Base-by-base conservation (phyloP, 169 alveolate genomes). In the Plasmodium ovale region DNA sequence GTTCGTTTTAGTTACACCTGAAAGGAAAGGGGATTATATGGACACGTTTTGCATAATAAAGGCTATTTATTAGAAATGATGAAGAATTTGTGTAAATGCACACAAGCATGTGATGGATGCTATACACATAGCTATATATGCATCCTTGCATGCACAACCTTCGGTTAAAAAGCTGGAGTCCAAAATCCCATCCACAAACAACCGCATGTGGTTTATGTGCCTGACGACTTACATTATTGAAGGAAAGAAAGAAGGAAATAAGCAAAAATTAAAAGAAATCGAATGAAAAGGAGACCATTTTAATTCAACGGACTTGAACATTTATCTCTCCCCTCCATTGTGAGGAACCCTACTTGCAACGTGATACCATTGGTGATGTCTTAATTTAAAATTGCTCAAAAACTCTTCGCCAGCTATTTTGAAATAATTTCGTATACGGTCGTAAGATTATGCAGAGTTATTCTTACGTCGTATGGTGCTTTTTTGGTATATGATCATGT, bases 331-430 rank as follows among this genome's bases (percentile, higher is more conserved):
- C n/a, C n/a, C n/a, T n/a, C n/a, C n/a, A n/a, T n/a, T n/a, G n/a
- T n/a, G n/a, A n/a, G n/a, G n/a, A n/a, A n/a, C n/a, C 90, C 31
- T 73, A 93, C 95, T 87, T 29, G 96, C 94, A 25, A 95, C 58
- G 88, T 95, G 97, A 71, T 95, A 95, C 97, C 97, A 95, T 87
- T 94, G 96, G 62, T 95, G 97, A 9, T 42, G 85, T 58, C 87
- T 92, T 65, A 89, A 87, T 93, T 94, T 54, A 89, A 95, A 85
- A 92, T 95, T 84, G 91, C 92, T 92, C 88, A 93, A 71, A 90
- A 89, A 92, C 49, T 92, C 96, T 35, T 87, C 89, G 2, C 93
- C 93, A 60, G 94, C 94, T 89, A 72, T 31, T 53, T 5, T 25
- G 23, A 25, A 21, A 42, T 37, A 71, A 87, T 87, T 37, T 58